phyloP scores from a whole-genome alignment of 73 alveolate genomes.

The Durusdinium trenchii region DNA sequence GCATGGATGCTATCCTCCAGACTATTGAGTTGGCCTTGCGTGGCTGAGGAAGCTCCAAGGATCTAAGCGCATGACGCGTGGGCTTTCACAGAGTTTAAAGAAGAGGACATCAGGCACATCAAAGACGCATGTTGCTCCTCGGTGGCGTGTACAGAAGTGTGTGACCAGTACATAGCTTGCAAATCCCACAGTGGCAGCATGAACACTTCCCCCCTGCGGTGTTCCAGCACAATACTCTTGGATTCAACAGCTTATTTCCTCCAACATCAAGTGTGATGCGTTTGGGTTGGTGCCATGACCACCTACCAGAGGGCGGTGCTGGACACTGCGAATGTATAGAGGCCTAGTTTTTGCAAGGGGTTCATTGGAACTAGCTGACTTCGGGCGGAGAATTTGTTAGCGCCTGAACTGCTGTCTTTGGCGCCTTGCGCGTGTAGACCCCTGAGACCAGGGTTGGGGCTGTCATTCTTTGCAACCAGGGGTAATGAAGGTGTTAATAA shows the following conservation, averaged over 20 bases:
- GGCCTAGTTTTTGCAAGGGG: slow-evolving; percentile 30
- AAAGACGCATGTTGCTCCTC: slow-evolving; percentile 29
- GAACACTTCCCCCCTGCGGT: neutral
- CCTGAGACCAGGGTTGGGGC: no score
- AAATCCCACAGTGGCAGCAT: slow-evolving; percentile 57
- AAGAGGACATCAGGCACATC: no score
- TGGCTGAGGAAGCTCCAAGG: slow-evolving; percentile 32
- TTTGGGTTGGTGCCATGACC: neutral
- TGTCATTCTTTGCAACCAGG: no score
- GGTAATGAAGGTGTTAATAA: no score
- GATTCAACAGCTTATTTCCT: neutral
- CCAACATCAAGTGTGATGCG: neutral
- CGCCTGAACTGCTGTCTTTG: no score
- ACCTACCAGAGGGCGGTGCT: slow-evolving; percentile 70
- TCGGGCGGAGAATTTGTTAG: no score
- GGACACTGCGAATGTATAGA: slow-evolving; percentile 52
- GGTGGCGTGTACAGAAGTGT: slow-evolving; percentile 70
- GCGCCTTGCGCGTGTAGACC: no score
- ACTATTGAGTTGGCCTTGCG: slow-evolving; percentile 12
- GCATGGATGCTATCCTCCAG: slow-evolving; percentile 93
- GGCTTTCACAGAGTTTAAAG: slow-evolving; percentile 42
- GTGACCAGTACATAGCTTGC: slow-evolving; percentile 43
- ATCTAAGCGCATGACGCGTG: neutral
- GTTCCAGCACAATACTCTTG: slow-evolving; percentile 59
- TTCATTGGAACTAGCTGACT: slow-evolving; percentile 32